These are phyloP conservation scores for Colletotrichum orchidophilum DNA, from an alignment of 2,329 filamentous ascomycete species.

Conservation along the genomic window DNA sequence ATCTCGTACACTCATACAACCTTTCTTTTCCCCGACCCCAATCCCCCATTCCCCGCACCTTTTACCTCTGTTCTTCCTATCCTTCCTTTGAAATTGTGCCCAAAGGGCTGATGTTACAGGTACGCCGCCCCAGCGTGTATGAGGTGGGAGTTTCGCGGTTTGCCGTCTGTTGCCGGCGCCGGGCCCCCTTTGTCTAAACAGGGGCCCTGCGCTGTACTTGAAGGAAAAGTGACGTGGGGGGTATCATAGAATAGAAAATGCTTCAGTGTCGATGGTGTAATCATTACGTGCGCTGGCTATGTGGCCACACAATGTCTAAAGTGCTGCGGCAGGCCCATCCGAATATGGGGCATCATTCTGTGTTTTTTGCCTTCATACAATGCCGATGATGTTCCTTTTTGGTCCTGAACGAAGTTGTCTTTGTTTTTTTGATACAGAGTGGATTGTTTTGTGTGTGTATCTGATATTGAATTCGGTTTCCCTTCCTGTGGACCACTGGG, in stretches of 20 bases:
- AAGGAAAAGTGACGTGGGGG: not conserved
- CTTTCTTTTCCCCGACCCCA: too few relatives aligned
- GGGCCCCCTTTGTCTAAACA: not conserved
- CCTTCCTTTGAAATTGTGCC: not conserved
- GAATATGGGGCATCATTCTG: not conserved
- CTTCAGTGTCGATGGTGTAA: not conserved
- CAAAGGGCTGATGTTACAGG: not conserved
- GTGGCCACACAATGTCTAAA: not conserved
- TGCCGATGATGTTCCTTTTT: not conserved
- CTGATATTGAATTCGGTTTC: slow-evolving; percentile 19
- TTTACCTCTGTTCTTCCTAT: not conserved
- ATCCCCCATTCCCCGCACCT: not conserved
- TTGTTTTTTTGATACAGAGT: slow-evolving; percentile 21
- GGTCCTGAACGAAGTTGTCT: not conserved
- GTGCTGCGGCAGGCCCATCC: not conserved
- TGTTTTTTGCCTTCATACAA: not conserved
- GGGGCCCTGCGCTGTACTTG: not conserved
- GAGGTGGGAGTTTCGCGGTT: not conserved
- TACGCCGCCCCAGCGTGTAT: not conserved
- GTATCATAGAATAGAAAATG: not conserved
- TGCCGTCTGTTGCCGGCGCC: not conserved
- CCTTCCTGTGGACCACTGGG: not conserved
- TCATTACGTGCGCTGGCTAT: not conserved
- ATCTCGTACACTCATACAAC: not conserved
- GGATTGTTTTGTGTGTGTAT: slow-evolving; percentile 30